phyloP scores from a whole-genome alignment of 164 flowering plant species.

The Aristolochia californica region DNA sequence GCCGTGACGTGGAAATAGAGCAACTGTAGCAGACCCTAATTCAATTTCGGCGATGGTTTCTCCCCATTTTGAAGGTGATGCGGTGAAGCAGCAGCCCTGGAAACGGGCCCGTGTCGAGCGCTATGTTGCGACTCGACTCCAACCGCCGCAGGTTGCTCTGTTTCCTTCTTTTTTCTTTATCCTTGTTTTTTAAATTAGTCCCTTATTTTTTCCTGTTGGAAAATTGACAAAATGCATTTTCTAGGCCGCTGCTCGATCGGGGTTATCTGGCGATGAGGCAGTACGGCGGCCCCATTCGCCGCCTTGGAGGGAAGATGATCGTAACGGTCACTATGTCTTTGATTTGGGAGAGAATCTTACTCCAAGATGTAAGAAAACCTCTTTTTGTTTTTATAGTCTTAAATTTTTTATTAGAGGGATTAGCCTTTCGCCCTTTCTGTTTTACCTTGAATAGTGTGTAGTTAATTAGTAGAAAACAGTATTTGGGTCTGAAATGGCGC shows the following conservation, averaged over 20 bases:
- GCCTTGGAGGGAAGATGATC: slow-evolving; percentile 73
- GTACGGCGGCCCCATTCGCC: slow-evolving; percentile 35
- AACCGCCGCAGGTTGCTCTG: no score
- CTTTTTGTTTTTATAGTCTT: background rate
- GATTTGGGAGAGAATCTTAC: slow-evolving; percentile 73
- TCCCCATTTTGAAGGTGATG: no score
- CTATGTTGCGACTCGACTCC: no score
- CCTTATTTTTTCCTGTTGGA: no score
- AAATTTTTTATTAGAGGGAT: background rate
- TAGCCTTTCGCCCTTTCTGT: background rate
- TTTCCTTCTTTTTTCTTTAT: no score
- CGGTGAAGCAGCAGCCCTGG: no score
- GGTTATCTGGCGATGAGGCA: slow-evolving; percentile 8
- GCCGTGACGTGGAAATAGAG: no score
- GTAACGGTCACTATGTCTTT: slow-evolving; percentile 73
- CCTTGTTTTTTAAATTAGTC: no score
- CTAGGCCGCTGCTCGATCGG: slow-evolving; percentile 24
- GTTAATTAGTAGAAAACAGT: background rate
- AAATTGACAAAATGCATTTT: background rate
- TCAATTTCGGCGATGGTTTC: no score
- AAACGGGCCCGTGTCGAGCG: no score
- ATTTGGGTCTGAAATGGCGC: background rate
- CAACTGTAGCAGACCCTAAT: no score
- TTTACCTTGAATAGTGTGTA: background rate
- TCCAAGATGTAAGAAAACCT: slow-evolving; percentile 54